Conservation (phyloP, 352 stramenopile species). For the Pythium dissimile region DNA sequence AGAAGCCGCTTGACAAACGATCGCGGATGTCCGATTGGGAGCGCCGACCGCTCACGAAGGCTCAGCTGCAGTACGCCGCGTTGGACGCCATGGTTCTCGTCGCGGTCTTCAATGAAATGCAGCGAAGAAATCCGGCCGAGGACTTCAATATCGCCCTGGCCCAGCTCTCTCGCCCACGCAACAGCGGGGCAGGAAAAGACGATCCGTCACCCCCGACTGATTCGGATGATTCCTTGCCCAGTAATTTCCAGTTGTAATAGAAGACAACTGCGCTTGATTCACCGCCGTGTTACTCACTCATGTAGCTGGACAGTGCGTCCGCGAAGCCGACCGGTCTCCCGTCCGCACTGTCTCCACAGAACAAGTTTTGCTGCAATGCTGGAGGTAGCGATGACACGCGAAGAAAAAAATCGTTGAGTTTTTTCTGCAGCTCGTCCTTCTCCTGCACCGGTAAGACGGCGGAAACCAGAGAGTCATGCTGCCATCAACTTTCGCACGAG, state of each 20-base stretch:
- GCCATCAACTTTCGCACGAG: too few relatives aligned
- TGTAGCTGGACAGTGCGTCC: slow-evolving; percentile 69
- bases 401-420: slow-evolving; percentile 75
- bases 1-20: slow-evolving; percentile 68
- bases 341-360: slow-evolving; percentile 35
- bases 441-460: slow-evolving; percentile 36
- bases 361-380: slow-evolving; percentile 68
- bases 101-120: slow-evolving; percentile 54
- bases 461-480: too few relatives aligned
- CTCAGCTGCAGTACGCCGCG: slow-evolving; percentile 68
- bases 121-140: slow-evolving; percentile 29
- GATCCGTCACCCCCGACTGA: not conserved
- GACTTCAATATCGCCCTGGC: slow-evolving; percentile 16
- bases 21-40: slow-evolving; percentile 77
- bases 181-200: not conserved
- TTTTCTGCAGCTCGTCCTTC: slow-evolving; percentile 77
- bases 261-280: not conserved
- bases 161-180: not conserved
- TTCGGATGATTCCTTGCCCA: not conserved
- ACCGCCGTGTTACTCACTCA: slow-evolving; percentile 40
- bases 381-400: slow-evolving; percentile 66
- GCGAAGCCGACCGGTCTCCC: slow-evolving; percentile 53
- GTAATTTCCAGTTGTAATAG: slow-evolving; percentile 19
- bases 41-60: slow-evolving; percentile 54
- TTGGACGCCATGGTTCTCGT: slow-evolving; percentile 70